Percentiles rank a stretch among this genome's conserved stretches.
These are phyloP conservation scores for Trichomonascaceae sp. DNA, from an alignment of 1,139 yeast species.

Conservation along the genomic window DNA sequence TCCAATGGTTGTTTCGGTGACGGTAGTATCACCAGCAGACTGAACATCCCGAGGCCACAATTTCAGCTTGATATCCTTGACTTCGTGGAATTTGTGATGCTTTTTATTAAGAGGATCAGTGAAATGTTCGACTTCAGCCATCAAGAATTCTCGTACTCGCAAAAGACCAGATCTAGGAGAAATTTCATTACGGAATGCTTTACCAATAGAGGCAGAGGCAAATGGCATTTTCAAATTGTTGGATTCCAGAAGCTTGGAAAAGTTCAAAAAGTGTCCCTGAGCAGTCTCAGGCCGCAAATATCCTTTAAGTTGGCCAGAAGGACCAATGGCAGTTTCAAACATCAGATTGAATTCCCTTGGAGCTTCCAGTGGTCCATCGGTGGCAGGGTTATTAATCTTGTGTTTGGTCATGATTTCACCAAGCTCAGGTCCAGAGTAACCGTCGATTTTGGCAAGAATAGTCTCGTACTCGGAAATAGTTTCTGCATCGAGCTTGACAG, in stretches of 20 bases:
- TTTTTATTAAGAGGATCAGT: constrained; percentile 87
- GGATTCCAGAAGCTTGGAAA: constrained; percentile 85
- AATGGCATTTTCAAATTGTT: constrained; percentile 97
- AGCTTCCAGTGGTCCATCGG: constrained; percentile 77
- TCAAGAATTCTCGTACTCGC: constrained; percentile 96
- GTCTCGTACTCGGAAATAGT: constrained; percentile 75
- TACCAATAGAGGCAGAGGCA: constrained; percentile 98
- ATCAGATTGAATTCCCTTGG: constrained; percentile 96
- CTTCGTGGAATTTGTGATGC: constrained; percentile 74
- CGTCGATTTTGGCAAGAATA: constrained; percentile 85
- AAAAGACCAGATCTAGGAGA: constrained; percentile 96
- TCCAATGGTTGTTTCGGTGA: constrained; percentile 64
- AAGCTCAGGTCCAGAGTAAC: constrained; percentile 85
- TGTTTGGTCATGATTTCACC: constrained; percentile 80
- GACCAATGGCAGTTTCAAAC: constrained; percentile 99
- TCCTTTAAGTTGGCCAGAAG: constrained; percentile 94
- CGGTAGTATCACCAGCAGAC: constrained; percentile 71
- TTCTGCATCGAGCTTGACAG: constrained; percentile 75
- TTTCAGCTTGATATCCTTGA: constrained; percentile 63
- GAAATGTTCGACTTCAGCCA: constrained; percentile 99
- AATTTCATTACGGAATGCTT: constrained; percentile 97
- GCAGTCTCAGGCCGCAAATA: constrained; percentile 98
- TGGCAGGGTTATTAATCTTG: constrained; percentile 84
- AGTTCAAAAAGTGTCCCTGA: constrained; percentile 97
- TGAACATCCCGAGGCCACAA: constrained; percentile 85